phyloP scores from a whole-genome alignment of 345 rosid species.

The Syzygium jambos region DNA sequence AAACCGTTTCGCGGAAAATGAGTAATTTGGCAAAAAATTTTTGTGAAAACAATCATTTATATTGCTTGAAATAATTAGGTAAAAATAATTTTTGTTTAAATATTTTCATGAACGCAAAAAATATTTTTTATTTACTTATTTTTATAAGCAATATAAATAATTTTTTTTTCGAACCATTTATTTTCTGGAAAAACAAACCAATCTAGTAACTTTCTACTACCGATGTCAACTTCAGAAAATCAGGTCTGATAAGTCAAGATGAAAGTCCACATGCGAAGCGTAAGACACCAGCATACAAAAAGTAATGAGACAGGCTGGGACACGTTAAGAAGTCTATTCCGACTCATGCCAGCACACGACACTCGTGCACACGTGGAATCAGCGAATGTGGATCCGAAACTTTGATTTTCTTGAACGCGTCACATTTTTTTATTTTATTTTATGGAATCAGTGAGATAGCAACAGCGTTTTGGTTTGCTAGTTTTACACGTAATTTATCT shows the following conservation, averaged over 20 bases:
- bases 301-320: background rate
- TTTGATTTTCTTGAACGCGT: background rate
- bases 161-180: accelerated
- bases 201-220: background rate
- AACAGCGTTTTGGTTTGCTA: background rate
- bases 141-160: background rate
- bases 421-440: background rate
- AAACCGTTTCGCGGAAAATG: accelerated
- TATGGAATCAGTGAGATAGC: background rate
- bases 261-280: background rate
- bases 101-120: background rate
- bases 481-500: background rate
- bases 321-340: background rate
- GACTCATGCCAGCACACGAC: background rate
- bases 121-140: background rate
- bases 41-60: accelerated
- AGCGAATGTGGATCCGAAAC: background rate
- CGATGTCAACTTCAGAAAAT: background rate
- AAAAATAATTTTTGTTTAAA: background rate
- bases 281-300: accelerated
- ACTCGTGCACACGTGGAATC: background rate
- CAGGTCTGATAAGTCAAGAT: background rate
- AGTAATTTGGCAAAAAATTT: background rate
- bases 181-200: background rate
- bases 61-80: background rate